phyloP scores from a whole-genome alignment of 2,329 filamentous ascomycete species.

The Cercospora beticola region DNA sequence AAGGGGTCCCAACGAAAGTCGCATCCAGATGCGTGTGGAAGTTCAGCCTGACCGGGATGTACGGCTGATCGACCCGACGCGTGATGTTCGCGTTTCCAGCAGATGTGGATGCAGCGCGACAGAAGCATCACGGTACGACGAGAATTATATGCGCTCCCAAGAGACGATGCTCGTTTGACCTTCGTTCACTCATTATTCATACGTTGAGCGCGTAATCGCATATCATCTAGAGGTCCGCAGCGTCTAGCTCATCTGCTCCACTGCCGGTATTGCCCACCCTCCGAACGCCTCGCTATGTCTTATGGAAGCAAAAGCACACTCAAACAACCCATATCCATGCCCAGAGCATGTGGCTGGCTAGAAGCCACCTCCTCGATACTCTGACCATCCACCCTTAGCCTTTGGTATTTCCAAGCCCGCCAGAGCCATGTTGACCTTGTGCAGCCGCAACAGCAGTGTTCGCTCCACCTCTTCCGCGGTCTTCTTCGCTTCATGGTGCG shows the following conservation, averaged over 20 bases:
- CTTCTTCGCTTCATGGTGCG: conserved; percentile 69
- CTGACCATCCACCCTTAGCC: conserved; percentile 16
- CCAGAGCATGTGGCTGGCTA: background rate
- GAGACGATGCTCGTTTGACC: background rate
- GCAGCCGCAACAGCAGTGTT: conserved; percentile 72
- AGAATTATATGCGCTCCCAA: no score
- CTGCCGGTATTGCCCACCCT: background rate
- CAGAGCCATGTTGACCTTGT: conserved; percentile 72
- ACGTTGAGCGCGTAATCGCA: background rate
- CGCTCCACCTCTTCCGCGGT: conserved; percentile 70
- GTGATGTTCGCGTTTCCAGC: background rate
- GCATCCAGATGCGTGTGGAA: background rate
- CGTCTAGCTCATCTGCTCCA: background rate
- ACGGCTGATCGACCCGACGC: background rate
- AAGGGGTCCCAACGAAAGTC: background rate
- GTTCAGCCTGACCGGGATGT: background rate
- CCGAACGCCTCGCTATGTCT: conserved; percentile 7
- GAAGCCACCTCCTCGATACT: conserved; percentile 15
- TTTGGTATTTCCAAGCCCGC: conserved; percentile 65
- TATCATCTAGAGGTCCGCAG: background rate
- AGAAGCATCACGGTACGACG: no score
- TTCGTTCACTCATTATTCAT: background rate
- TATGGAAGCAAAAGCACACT: background rate
- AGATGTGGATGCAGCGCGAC: no score
- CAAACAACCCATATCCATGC: background rate